A percentile compares a stretch with the other conserved stretches of the same genome.
Conservation (phyloP, 345 rosid species). For the Eucalyptus cloeziana region DNA sequence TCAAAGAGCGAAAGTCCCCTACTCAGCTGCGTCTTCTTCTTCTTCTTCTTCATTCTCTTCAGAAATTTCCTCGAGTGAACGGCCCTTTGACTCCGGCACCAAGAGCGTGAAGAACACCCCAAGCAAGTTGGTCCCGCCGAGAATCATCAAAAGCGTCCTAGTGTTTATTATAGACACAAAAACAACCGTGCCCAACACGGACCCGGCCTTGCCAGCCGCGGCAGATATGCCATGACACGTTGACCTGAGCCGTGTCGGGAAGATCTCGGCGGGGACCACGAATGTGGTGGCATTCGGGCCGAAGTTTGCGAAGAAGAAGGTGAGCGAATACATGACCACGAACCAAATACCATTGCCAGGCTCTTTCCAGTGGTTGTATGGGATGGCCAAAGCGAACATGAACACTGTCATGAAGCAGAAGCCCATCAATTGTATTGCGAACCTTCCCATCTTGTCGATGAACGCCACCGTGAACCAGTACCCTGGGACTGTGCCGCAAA, state of each 20-base stretch:
- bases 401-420: not conserved
- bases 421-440: not conserved
- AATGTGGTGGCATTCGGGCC: conserved; percentile 1
- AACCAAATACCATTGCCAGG: not conserved
- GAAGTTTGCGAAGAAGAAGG: not conserved
- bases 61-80: not conserved
- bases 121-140: not conserved
- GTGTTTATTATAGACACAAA: not conserved
- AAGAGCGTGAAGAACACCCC: not conserved
- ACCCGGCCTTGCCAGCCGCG: not conserved
- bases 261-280: not conserved
- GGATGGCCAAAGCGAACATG: conserved; percentile 4
- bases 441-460: not conserved
- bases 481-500: conserved; percentile 5
- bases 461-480: conserved; percentile 4
- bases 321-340: not conserved
- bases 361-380: not conserved
- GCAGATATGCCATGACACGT: not conserved
- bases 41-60: not conserved
- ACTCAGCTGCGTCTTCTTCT: not conserved
- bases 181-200: not conserved
- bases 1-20: not conserved
- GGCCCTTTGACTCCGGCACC: not conserved
- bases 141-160: not conserved
- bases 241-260: not conserved